Evolutionary conservation across 805 yeast species (phyloP), one percentile per base, ranked within the genome.

Genomic region (Isabelozyma gotoi): DNA sequence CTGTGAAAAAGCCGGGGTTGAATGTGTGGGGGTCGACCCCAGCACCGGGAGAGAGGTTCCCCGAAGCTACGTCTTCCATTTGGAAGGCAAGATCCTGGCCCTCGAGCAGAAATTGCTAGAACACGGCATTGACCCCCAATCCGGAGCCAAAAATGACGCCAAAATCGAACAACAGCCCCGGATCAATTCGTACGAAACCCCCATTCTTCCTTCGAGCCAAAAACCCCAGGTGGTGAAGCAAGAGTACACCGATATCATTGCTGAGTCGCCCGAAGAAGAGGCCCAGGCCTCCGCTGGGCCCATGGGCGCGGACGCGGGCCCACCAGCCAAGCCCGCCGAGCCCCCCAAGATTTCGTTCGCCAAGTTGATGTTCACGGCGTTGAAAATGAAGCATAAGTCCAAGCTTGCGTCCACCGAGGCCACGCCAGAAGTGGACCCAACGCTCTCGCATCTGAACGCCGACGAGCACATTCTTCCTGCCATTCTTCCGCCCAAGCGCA

Each of bases 41-140:
- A 88, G 90, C 5, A 88, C 96, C 0, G 96, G 96, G 0, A 71
- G 96, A 42, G 89, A 85, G 51, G 80, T 89, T 1, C 95, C 97
- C 0, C 68, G 97, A 32, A 85, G 89, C 2, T 85, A 86, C 56
- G 79, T 88, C 3, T 75, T 80, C 16, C 84, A 82, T 52, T 66
- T 89, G 45, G 97, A 89, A 57, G 82, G 80, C 43, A 67, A 82
- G 31, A 70, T 88, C 2, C 70, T 73, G 7, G 64, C 66, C n/a
- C 65, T 89, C 46, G 88, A 86, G 58, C 52, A 56, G 5, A 66
- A 73, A 45, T 58, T 88, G 20, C 60, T 63, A 44, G 65, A 62
- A 11, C 55, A 67, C 44, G 84, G 80, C 0, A 55, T 73, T 2
- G 73, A 68, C 17, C 36, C 36, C 7, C 8, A 10, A 7, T 14